phyloP scores from a whole-genome alignment of 108 stramenopile species.

The Schizochytrium sp. region DNA sequence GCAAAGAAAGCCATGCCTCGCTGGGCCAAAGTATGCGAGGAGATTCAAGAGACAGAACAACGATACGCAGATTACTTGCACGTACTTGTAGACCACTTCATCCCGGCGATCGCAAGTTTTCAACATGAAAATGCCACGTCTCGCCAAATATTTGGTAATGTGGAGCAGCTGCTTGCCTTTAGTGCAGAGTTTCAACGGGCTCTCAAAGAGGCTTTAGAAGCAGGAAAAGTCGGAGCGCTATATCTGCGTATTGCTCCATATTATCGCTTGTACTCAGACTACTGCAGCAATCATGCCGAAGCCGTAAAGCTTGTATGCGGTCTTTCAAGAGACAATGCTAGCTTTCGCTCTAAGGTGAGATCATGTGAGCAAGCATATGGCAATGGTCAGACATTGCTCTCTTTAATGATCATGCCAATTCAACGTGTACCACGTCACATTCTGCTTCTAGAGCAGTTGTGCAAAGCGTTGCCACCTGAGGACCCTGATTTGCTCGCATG shows the following conservation, averaged over 20 bases:
- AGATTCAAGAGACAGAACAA: conserved; percentile 18
- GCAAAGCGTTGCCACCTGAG: not conserved
- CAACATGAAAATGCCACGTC: not conserved
- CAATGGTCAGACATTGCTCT: conserved; percentile 22
- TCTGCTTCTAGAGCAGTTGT: conserved; percentile 8
- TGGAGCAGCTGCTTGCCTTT: conserved; percentile 55
- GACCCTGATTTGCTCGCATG: not conserved
- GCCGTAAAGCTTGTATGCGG: not conserved
- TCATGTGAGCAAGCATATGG: not conserved
- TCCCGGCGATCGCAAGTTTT: not conserved
- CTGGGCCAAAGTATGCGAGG: conserved; percentile 47
- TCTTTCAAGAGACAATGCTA: not conserved
- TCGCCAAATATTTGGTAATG: conserved; percentile 31
- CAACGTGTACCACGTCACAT: conserved; percentile 52
- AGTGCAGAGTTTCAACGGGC: conserved; percentile 4
- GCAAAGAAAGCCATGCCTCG: not conserved
- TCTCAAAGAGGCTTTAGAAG: not conserved
- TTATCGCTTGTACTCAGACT: conserved; percentile 40
- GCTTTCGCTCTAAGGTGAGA: not conserved
- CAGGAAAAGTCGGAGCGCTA: not conserved
- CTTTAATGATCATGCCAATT: conserved; percentile 55
- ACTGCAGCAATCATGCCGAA: conserved; percentile 47
- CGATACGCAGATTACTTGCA: not conserved
- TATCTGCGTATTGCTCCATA: conserved; percentile 44
- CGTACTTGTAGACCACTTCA: not conserved